Evolutionary conservation across 169 alveolate species (phyloP).

Genomic region (Plasmodium ovale): DNA sequence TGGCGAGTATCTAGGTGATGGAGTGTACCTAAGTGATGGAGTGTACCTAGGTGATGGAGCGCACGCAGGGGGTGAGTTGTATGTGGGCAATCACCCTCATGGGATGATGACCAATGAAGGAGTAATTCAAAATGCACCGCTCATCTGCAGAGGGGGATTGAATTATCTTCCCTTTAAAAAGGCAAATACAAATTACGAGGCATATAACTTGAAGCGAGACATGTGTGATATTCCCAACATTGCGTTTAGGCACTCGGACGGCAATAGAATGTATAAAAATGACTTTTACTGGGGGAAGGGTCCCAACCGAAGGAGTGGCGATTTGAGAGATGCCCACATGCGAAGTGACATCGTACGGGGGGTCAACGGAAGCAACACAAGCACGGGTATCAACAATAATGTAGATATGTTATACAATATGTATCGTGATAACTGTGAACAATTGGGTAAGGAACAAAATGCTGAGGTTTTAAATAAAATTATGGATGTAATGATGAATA

Average conservation of each 20-base stretch:
- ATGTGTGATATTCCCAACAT: background rate
- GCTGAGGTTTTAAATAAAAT: slow-evolving; percentile 30
- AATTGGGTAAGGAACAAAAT: slow-evolving; percentile 24
- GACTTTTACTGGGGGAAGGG: background rate
- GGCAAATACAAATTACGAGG: slow-evolving; percentile 30
- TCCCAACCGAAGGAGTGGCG: background rate
- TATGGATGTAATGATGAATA: slow-evolving; percentile 71
- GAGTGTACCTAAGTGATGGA: too few relatives aligned
- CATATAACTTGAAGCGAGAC: background rate
- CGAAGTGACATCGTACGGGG: too few relatives aligned
- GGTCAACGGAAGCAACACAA: background rate
- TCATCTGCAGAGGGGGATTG: too few relatives aligned
- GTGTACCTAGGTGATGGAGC: too few relatives aligned
- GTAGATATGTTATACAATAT: slow-evolving; percentile 1
- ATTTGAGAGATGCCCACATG: too few relatives aligned
- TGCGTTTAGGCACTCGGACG: slow-evolving; percentile 27
- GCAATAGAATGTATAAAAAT: slow-evolving; percentile 2
- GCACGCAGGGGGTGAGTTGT: too few relatives aligned
- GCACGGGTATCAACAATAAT: background rate
- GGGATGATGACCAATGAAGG: too few relatives aligned
- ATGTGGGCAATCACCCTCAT: too few relatives aligned
- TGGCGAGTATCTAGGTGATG: too few relatives aligned
- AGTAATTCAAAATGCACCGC: too few relatives aligned
- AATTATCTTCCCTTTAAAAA: slow-evolving; percentile 2
- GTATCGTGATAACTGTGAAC: slow-evolving; percentile 19